These are phyloP conservation scores for Bothia castanella DNA, from an alignment of 1,284 basidiomycete genomes.

Conservation along the genomic window DNA sequence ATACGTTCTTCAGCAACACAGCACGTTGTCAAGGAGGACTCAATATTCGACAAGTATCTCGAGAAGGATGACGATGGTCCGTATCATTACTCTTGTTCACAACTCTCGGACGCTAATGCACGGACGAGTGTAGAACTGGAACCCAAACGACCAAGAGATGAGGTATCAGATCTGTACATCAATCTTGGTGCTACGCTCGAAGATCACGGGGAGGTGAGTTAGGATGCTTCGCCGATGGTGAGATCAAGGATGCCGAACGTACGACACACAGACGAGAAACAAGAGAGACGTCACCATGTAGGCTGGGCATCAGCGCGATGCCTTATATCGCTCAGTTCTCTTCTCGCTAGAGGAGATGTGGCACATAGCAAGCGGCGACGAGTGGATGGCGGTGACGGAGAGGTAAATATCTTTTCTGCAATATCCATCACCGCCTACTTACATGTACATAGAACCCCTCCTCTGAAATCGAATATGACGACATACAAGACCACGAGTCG, in stretches of 20 bases:
- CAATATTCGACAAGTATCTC: conserved; percentile 93
- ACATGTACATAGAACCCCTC: conserved; percentile 43
- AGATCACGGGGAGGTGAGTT: conserved; percentile 81
- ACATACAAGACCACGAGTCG: conserved; percentile 68
- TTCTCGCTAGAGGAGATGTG: conserved; percentile 49
- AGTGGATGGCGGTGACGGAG: no score
- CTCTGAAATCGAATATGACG: conserved; percentile 80
- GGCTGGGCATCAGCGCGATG: no score
- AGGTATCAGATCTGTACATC: conserved; percentile 74
- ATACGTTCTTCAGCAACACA: conserved; percentile 83
- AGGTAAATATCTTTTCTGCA: conserved; percentile 29
- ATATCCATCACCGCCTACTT: not conserved
- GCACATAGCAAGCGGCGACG: conserved; percentile 56
- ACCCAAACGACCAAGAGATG: conserved; percentile 66
- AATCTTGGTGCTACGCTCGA: conserved; percentile 87
- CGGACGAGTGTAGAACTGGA: conserved; percentile 60
- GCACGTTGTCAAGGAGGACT: conserved; percentile 85
- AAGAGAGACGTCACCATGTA: conserved; percentile 70
- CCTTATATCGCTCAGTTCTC: not conserved
- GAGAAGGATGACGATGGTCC: conserved; percentile 91
- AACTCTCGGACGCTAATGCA: not conserved
- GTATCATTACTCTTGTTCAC: conserved; percentile 18
- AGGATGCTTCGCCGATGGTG: not conserved
- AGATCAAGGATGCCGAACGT: not conserved
- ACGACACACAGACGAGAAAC: conserved; percentile 74